Percentiles rank a stretch among this genome's conserved stretches.
phyloP scores from a whole-genome alignment of 352 stramenopile genomes.

The Pythium myriotylum region DNA sequence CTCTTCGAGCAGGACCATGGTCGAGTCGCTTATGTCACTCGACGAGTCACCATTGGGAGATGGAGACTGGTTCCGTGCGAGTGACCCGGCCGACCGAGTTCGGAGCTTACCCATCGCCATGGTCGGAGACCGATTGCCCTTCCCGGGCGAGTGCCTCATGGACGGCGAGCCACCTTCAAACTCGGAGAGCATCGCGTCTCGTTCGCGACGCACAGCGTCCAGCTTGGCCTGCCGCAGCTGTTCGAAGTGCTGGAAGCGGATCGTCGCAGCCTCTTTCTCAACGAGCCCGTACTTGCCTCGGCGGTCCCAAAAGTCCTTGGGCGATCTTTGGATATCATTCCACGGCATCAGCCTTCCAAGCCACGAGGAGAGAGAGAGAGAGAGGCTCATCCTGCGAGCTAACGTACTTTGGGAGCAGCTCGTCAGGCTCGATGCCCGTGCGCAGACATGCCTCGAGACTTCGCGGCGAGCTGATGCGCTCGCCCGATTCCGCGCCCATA shows the following conservation, averaged over 20 bases:
- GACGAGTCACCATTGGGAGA: conserved; percentile 19
- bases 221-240: conserved; percentile 65
- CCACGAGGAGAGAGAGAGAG: no score
- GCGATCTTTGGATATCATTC: conserved; percentile 14
- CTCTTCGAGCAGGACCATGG: conserved; percentile 67
- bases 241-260: conserved; percentile 77
- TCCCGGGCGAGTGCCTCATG: conserved; percentile 13
- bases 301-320: conserved; percentile 59
- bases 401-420: conserved; percentile 58
- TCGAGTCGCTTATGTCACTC: conserved; percentile 39
- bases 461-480: conserved; percentile 59
- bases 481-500: conserved; percentile 47
- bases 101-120: conserved; percentile 10
- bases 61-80: neutral
- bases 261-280: conserved; percentile 71
- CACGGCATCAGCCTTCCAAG: no score
- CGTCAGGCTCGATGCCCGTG: conserved; percentile 63
- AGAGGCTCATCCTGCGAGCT: neutral
- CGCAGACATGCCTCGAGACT: conserved; percentile 73
- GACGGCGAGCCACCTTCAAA: conserved; percentile 20
- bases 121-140: conserved; percentile 9
- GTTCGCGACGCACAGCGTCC: conserved; percentile 53
- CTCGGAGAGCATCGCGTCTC: conserved; percentile 49
- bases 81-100: conserved; percentile 19
- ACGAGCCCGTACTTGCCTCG: conserved; percentile 62